Evolutionary conservation across 805 yeast genomes (phyloP), one percentile per base, ranked within the genome.

Genomic region (Groenewaldozyma tartarivorans): DNA sequence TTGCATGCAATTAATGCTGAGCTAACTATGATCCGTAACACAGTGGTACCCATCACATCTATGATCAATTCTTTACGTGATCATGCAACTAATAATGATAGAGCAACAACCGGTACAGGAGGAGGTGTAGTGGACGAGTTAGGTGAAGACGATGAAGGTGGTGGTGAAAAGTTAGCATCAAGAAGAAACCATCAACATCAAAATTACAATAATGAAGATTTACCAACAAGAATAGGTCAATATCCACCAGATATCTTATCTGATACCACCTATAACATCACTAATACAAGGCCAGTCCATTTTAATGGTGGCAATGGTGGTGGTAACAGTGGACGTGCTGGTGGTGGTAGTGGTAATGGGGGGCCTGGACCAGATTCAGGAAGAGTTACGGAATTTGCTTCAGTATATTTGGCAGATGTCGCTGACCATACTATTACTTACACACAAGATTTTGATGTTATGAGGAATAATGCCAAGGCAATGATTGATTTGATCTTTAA

Each of bases 1-100:
- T 53, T 76, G 30, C 79, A 75, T 50, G 50, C 74, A 30, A 67
- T 76, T 66, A 64, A 67, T 24, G 72, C 74, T 26, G 81, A 76
- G 46, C 56, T 76, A 26, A 61, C 75, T 2, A 58, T 66, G 42
- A 55, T 76, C 45, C 59, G 71, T 39, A 60, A 72, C 32, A 59
- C 70, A 2, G 63, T 76, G 4, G 56, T 63, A 32, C 79, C 80
- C 0, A 57, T 71, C 1, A 63, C 74, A 13, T 56, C 72, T 3
- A 52, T 74, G 47, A 57, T 75, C 11, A 67, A 66, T 47, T 64
- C 75, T 16, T 48, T 75, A 13, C 58, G 67, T 21, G 75, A 69
- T 39, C 60, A 65, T 31, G 52, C 68, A 1, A 49, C 47, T 22
- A 39, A 24, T 24, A 13, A 24, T 24, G 29, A 24, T 13, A 7